Evolutionary conservation across 169 alveolate genomes (phyloP).

Genomic region (Hepatocystis sp.): DNA sequence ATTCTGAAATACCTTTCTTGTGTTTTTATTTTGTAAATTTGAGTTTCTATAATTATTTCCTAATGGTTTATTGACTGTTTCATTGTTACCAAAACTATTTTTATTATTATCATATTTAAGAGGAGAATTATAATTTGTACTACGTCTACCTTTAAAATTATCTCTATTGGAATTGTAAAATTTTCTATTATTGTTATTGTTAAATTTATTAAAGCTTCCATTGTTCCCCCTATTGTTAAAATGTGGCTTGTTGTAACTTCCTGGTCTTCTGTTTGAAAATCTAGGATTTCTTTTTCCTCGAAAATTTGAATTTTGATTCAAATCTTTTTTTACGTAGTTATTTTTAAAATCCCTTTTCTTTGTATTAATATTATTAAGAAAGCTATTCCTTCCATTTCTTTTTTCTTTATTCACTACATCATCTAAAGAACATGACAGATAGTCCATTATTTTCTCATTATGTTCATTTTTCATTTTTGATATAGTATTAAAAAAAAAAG

Average conservation of each 20-base stretch:
- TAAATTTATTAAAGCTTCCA: constrained; percentile 9
- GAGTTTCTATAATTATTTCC: constrained; percentile 27
- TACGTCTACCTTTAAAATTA: constrained; percentile 30
- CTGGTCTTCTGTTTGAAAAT: constrained; percentile 44
- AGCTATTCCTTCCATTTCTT: constrained; percentile 50
- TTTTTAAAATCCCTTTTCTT: constrained; percentile 37
- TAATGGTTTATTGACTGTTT: constrained; percentile 9
- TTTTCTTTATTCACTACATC: constrained; percentile 69
- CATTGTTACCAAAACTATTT: too few species aligned
- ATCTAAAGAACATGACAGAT: constrained; percentile 62
- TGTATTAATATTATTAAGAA: constrained; percentile 16
- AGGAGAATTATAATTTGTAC: constrained; percentile 29
- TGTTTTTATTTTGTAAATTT: constrained; percentile 12
- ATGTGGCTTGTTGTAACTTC: constrained; percentile 55
- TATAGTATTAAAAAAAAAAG: too few species aligned
- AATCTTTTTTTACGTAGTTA: constrained; percentile 40
- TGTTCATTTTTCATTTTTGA: constrained; percentile 61
- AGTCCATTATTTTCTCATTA: constrained; percentile 73
- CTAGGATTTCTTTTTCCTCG: constrained; percentile 47
- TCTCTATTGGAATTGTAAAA: constrained; percentile 20
- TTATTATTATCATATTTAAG: constrained; percentile 31
- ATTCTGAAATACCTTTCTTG: constrained; percentile 60
- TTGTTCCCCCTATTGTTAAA: constrained; percentile 49
- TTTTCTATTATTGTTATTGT: constrained; percentile 19
- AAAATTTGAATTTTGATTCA: constrained; percentile 33